Conservation (phyloP, 1,139 yeast species). For the Yamadazyma diddensiae region DNA sequence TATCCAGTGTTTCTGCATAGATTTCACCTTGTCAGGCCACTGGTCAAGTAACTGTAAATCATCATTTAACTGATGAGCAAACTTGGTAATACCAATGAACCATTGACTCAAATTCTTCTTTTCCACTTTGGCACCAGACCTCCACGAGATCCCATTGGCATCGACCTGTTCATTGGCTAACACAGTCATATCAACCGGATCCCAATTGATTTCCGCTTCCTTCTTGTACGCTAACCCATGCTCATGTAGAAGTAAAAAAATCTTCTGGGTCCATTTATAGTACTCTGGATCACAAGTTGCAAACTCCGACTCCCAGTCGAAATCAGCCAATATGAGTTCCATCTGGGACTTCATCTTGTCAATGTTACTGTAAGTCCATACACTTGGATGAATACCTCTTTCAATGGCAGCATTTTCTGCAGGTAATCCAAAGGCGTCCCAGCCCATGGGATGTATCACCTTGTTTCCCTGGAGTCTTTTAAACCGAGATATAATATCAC, state of each 20-base stretch:
- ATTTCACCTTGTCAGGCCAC: conserved; percentile 89
- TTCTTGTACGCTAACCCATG: conserved; percentile 81
- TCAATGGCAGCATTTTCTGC: conserved; percentile 98
- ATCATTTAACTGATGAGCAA: conserved; percentile 59
- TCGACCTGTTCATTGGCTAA: conserved; percentile 97
- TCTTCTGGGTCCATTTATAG: conserved; percentile 88
- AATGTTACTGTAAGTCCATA: conserved; percentile 81
- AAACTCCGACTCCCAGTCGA: conserved; percentile 91
- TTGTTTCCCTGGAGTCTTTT: conserved; percentile 71
- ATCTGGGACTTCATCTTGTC: conserved; percentile 81
- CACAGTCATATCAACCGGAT: conserved; percentile 91
- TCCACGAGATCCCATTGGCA: conserved; percentile 85
- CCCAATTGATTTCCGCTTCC: conserved; percentile 94
- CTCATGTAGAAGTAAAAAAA: conserved; percentile 69
- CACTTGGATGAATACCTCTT: conserved; percentile 70
- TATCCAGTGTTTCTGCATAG: conserved; percentile 93
- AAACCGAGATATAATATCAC: conserved; percentile 79
- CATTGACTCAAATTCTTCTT: conserved; percentile 79
- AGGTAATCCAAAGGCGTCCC: conserved; percentile 98
- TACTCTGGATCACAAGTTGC: conserved; percentile 87
- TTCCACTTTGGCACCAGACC: conserved; percentile 94
- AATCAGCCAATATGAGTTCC: conserved; percentile 74
- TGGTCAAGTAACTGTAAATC: conserved; percentile 59
- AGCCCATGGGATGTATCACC: conserved; percentile 96
- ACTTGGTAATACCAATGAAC: conserved; percentile 87